A percentile compares a stretch with the other conserved stretches of the same genome.
These are phyloP conservation scores for Vanrija humicola DNA, from an alignment of 1,284 basidiomycete species.

Conservation along the genomic window DNA sequence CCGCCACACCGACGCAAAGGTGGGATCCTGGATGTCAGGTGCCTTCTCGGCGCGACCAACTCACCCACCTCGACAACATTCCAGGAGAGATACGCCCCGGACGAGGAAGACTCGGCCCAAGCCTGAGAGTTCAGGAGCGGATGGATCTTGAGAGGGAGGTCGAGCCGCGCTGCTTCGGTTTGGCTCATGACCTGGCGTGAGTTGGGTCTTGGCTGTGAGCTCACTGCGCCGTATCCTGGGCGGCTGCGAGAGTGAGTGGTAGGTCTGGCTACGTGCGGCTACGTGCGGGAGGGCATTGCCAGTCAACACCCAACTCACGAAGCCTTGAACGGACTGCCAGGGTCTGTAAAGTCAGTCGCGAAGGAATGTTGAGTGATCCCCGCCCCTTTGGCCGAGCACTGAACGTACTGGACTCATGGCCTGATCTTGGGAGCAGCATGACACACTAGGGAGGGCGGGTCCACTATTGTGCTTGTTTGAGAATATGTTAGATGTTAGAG, in stretches of 20 bases:
- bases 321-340: slow-evolving; percentile 44
- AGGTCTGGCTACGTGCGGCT: neutral
- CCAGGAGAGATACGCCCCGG: slow-evolving; percentile 40
- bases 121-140: slow-evolving; percentile 39
- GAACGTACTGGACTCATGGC: no score
- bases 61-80: slow-evolving; percentile 37
- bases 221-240: slow-evolving; percentile 43
- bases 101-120: slow-evolving; percentile 41
- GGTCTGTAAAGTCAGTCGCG: no score
- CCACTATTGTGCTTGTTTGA: no score
- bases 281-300: no score
- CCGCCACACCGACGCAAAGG: slow-evolving; percentile 46
- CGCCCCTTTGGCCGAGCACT: no score
- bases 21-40: slow-evolving; percentile 30
- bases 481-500: no score
- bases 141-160: slow-evolving; percentile 41
- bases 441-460: no score
- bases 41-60: neutral
- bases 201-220: neutral
- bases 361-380: no score
- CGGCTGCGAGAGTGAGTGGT: slow-evolving; percentile 23
- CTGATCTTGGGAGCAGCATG: no score
- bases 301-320: slow-evolving; percentile 22
- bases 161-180: slow-evolving; percentile 41
- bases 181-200: slow-evolving; percentile 31